Evolutionary conservation across 306 rosid genomes (phyloP), one percentile per base, ranked within the genome.

Genomic region (Nissolia schottii): DNA sequence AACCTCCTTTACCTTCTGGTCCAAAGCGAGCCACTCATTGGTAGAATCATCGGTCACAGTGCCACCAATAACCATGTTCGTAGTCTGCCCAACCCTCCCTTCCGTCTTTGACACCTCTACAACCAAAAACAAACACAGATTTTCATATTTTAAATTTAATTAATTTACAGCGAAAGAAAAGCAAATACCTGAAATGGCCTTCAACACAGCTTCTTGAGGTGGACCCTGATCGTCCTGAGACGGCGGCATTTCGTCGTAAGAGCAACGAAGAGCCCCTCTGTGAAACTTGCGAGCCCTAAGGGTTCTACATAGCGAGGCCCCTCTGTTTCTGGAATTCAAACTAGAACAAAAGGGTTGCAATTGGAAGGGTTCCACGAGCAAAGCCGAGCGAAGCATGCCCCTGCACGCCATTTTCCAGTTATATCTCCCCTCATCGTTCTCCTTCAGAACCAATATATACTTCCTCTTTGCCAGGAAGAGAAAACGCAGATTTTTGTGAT

Each of bases 31-130:
- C 99, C 99, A 95, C 82, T 91, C 99, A 64, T 85, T 82, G 15
- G 97, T 74, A 56, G 96, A 86, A 76, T 95, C 96, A 77, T 88
- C 97, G 0, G 99, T 67, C 37, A 95, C 99, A 2, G 99, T 95
- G 41, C 99, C 99, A 49, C 99, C 97, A 75, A 95, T 80, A 22
- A 95, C 96, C 89, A 95, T 93, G 66, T 95, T 95, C 18, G 99
- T 95, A 25, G 99, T 95, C 63, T 91, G 96, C 14, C 99, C 97
- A 70, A 91, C 91, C 78, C 99, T 95, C 41, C 99, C 99, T 87
- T 95, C 97, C 2, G 96, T 84, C 81, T 83, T 95, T 10, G 99
- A 95, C 67, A 95, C 96, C 97, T 95, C 99, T 91, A 38, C 6
- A 82, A 76, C 23, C 49, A 66, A 22, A 75, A 83, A n/a, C 0